Percentiles rank a stretch among this genome's conserved stretches.
phyloP scores from a whole-genome alignment of 2,329 filamentous ascomycete species.

The Talaromyces sp. region DNA sequence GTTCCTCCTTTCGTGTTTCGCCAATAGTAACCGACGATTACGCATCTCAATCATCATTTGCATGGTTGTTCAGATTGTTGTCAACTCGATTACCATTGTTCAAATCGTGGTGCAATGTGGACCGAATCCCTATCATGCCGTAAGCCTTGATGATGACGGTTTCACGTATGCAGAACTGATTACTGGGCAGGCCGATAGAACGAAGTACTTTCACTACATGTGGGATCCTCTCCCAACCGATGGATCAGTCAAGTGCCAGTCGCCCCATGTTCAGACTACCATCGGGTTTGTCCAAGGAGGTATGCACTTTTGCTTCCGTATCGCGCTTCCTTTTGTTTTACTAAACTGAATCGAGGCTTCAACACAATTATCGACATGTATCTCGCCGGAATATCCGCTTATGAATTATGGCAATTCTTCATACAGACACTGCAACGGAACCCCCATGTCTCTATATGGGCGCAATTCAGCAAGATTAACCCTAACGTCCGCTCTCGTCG shows the following conservation, averaged over 20 bases:
- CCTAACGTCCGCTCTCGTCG: constrained; percentile 30
- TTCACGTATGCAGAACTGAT: background rate
- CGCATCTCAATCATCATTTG: constrained; percentile 31
- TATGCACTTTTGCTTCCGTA: constrained; percentile 2
- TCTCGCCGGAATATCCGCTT: constrained; percentile 30
- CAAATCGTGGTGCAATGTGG: constrained; percentile 38
- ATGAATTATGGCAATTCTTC: constrained; percentile 37
- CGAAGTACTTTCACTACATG: constrained; percentile 38
- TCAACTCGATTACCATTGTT: constrained; percentile 32
- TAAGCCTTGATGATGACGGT: constrained; percentile 22
- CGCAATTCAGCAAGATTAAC: constrained; percentile 30
- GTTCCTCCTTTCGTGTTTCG: constrained; percentile 36
- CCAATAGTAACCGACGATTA: constrained; percentile 29
- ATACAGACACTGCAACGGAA: constrained; percentile 28
- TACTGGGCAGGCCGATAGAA: constrained; percentile 24
- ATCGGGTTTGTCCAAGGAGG: constrained; percentile 38
- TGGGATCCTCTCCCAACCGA: constrained; percentile 35
- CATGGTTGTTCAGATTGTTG: constrained; percentile 31
- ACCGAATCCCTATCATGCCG: constrained; percentile 30
- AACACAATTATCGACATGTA: constrained; percentile 35
- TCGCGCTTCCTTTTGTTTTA: background rate
- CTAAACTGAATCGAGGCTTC: constrained; percentile 24
- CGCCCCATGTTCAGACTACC: constrained; percentile 31
- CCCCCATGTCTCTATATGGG: constrained; percentile 26
- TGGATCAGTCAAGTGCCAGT: constrained; percentile 35